Evolutionary conservation across 1,284 basidiomycete genomes (phyloP), one percentile per base, ranked within the genome.

Genomic region (Ustilago trichophora): DNA sequence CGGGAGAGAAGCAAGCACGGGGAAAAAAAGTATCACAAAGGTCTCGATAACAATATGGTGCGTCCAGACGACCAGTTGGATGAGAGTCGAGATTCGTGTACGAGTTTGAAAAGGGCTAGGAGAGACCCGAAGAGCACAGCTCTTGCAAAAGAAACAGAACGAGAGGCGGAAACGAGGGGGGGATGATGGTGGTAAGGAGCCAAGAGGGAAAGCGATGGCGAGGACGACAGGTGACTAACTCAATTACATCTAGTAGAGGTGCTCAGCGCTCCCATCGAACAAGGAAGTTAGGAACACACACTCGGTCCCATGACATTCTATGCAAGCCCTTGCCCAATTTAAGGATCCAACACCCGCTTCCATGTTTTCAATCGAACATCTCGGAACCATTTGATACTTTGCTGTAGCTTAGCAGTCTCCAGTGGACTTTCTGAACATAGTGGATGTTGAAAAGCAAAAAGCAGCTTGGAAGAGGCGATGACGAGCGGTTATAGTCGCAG

Each of bases 61-160:
- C 55, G 56, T 66, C 55, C 44, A 43, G 56, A 59, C 56, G 51
- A 59, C 29, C 38, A 22, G 34, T 49, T 27, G 32, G 55, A 45
- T 50, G 51, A 59, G 40, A 33, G 51, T 50, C 55, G 56, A 66
- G 44, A 29, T 37, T 42, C 32, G 43, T 44, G 42, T 33, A 27
- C 8, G 19, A 6, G 24, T 33, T 10, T 6, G 16, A 51, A 38
- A 26, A 15, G 41, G 46, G 45, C 46, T 13, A 16, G 19, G 31
- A 41, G 11, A 7, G 24, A 44, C 50, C 50, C 40, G 33, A 62
- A 58, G 63, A 66, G 63, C 55, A 47, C 63, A 66, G 56, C 63
- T 66, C 63, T 55, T 42, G 33, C 3, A 45, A 44, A 54, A 46
- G 45, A 56, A 60, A 67, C 44, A 34, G 45, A 60, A 57, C n/a